Percentiles rank a stretch among this genome's conserved stretches.
These are phyloP conservation scores for Pseudocercospora fijiensis DNA, from an alignment of 2,329 filamentous ascomycete species.

Conservation along the genomic window DNA sequence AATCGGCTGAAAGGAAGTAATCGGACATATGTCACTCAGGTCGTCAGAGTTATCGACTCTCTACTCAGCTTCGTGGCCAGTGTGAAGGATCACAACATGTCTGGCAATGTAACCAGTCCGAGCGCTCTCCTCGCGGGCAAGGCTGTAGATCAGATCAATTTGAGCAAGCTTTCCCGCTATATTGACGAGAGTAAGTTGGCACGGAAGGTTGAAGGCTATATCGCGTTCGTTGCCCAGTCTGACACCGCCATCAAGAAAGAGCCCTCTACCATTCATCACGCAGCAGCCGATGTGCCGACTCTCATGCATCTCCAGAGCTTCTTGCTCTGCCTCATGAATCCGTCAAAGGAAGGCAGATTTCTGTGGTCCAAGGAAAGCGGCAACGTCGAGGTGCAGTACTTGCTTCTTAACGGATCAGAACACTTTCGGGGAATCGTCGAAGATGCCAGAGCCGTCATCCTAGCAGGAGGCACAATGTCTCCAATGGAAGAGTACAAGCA, in stretches of 20 bases:
- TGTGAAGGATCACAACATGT: constrained; percentile 29
- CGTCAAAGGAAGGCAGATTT: constrained; percentile 65
- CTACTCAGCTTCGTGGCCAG: constrained; percentile 44
- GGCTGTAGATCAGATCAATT: constrained; percentile 90
- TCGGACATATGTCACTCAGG: constrained; percentile 83
- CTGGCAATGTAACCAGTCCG: constrained; percentile 68
- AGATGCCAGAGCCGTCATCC: constrained; percentile 78
- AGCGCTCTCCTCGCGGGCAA: constrained; percentile 75
- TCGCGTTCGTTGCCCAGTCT: constrained; percentile 59
- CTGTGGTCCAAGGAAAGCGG: constrained; percentile 52
- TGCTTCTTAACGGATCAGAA: constrained; percentile 85
- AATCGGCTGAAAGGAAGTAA: constrained; percentile 89
- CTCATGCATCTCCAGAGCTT: constrained; percentile 67
- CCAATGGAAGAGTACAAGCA: constrained; percentile 88
- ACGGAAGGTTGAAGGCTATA: constrained; percentile 90
- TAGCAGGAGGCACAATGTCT: constrained; percentile 97
- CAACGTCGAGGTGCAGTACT: constrained; percentile 71
- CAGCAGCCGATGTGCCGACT: constrained; percentile 45
- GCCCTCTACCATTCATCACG: background rate
- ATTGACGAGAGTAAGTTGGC: constrained; percentile 89
- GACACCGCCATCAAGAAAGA: constrained; percentile 30
- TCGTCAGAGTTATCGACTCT: constrained; percentile 78
- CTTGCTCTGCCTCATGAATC: constrained; percentile 79
- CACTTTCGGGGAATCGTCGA: constrained; percentile 87
- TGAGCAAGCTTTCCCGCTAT: constrained; percentile 84